These are phyloP conservation scores for Corylus avellana DNA, from an alignment of 306 rosid genomes.

Conservation along the genomic window DNA sequence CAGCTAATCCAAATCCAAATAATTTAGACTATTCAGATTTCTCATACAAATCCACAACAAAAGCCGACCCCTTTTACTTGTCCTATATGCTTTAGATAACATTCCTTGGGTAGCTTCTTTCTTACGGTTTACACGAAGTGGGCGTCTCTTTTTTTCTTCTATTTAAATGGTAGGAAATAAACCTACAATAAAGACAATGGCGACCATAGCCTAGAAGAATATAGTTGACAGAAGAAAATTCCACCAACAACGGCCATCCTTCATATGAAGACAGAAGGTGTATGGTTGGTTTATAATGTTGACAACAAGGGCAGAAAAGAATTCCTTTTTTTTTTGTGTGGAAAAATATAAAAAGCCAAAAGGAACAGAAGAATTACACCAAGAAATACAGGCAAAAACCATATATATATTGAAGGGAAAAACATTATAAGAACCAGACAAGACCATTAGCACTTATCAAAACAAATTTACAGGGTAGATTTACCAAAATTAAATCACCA, in stretches of 20 bases:
- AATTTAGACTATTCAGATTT: neutral
- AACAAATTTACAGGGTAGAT: constrained; percentile 45
- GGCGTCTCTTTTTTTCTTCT: neutral
- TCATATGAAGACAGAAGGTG: neutral
- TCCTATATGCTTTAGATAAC: neutral
- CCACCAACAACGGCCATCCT: neutral
- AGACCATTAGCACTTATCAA: constrained; percentile 20
- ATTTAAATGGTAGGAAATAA: neutral
- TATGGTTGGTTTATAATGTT: neutral
- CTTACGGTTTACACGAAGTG: neutral
- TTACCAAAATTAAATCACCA: constrained; percentile 34
- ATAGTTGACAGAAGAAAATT: too few species aligned
- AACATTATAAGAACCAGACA: neutral
- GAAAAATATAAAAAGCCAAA: too few species aligned
- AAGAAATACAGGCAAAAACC: neutral
- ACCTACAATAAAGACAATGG: neutral
- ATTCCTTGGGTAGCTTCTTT: neutral
- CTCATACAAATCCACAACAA: neutral
- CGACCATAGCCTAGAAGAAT: too few species aligned
- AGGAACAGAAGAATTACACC: neutral
- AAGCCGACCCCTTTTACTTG: neutral
- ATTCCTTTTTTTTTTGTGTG: neutral
- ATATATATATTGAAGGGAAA: neutral
- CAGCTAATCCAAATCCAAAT: too few species aligned
- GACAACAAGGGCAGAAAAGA: neutral